Evolutionary conservation across 441 rosid genomes (phyloP).

Genomic region (Adansonia madagascariensis): DNA sequence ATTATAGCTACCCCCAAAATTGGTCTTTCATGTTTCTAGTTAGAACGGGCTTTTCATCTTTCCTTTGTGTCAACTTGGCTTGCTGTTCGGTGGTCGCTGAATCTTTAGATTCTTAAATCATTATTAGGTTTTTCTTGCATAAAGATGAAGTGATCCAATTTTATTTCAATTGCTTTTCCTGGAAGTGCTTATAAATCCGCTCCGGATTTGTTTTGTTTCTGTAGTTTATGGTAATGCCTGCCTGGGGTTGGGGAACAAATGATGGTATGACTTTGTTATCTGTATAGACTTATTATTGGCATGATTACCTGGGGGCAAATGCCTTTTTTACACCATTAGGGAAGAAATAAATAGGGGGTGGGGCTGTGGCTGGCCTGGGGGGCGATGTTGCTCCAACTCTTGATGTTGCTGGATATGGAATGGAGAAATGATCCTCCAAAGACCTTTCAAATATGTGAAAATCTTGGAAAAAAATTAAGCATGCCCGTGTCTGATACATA

Average conservation of each 20-base stretch:
- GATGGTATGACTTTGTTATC: neutral
- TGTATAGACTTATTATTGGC: neutral
- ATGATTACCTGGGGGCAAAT: neutral
- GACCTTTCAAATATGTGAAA: too few species aligned
- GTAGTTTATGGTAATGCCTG: neutral
- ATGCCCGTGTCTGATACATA: too few species aligned
- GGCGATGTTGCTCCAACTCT: neutral
- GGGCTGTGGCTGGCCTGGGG: neutral
- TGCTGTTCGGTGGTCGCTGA: neutral
- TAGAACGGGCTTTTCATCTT: neutral
- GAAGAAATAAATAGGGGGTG: neutral
- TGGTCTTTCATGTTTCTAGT: neutral
- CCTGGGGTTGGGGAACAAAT: neutral
- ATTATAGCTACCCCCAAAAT: neutral
- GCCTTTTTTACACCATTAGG: neutral
- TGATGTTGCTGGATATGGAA: too few species aligned
- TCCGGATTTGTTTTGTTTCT: neutral
- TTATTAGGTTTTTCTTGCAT: neutral
- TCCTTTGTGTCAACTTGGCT: neutral
- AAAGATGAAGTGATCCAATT: neutral
- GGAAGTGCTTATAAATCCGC: neutral
- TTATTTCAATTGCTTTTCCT: neutral
- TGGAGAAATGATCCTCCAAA: too few species aligned
- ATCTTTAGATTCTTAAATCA: neutral
- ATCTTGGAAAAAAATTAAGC: too few species aligned